phyloP scores from a whole-genome alignment of 2,329 filamentous ascomycete species.

The Alternaria hordeiaustralica region DNA sequence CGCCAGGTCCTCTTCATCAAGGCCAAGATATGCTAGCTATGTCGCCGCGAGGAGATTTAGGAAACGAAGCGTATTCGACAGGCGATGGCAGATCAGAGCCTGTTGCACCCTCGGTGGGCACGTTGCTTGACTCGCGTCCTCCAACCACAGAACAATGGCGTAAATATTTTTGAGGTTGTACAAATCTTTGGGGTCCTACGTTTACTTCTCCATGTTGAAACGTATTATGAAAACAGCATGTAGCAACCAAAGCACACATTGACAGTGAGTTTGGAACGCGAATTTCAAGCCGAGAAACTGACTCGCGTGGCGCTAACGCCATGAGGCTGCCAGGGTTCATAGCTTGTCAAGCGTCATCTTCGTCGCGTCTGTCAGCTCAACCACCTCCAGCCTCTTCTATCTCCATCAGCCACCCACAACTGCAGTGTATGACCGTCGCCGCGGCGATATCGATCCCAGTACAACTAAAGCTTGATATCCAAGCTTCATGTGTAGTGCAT shows the following conservation, averaged over 20 bases:
- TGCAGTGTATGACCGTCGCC: neutral
- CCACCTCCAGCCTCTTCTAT: neutral
- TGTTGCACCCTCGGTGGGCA: neutral
- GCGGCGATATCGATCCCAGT: neutral
- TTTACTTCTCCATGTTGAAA: neutral
- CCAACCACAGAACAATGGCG: conserved; percentile 14
- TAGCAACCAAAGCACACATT: neutral
- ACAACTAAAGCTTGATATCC: neutral
- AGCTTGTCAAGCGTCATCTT: neutral
- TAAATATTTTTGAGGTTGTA: conserved; percentile 20
- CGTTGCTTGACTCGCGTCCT: neutral
- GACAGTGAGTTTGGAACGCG: neutral
- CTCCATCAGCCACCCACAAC: neutral
- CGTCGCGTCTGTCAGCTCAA: neutral
- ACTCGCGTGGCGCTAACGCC: neutral
- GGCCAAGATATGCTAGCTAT: neutral
- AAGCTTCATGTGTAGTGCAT: neutral
- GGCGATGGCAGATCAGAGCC: neutral
- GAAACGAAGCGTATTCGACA: neutral
- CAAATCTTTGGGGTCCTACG: neutral
- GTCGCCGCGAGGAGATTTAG: neutral
- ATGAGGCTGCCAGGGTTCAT: neutral
- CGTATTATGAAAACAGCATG: neutral
- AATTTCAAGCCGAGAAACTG: neutral
- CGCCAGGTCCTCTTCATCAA: neutral